Conservation (phyloP, 306 rosid species). For the Acacia confusa region DNA sequence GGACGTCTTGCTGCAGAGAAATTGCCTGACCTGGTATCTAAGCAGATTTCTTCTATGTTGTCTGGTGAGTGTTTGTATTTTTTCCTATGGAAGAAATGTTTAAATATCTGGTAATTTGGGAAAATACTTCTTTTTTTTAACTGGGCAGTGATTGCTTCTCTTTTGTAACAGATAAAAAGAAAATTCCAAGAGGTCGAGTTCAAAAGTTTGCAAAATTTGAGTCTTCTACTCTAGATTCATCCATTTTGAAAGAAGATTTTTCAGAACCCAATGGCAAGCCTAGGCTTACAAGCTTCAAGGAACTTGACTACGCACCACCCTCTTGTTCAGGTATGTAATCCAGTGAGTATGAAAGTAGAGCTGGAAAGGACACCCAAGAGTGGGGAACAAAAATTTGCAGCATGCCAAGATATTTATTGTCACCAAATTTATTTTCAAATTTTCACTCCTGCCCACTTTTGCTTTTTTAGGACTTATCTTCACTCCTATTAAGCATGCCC, state of each 20-base stretch:
- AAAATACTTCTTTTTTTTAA: too few species aligned
- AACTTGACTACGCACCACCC: background rate
- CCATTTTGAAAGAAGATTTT: background rate
- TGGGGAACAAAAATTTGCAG: background rate
- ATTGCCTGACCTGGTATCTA: slow-evolving; percentile 7
- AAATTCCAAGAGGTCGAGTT: background rate
- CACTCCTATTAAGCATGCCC: background rate
- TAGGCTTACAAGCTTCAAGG: background rate
- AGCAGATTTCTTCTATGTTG: slow-evolving; percentile 43
- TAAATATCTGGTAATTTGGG: background rate
- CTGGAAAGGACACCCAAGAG: background rate
- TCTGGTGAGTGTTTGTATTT: slow-evolving; percentile 52
- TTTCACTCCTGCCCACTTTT: slow-evolving; percentile 18
- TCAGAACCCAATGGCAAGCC: background rate
- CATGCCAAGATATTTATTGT: background rate
- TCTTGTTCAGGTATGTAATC: slow-evolving; percentile 38
- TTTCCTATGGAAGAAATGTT: slow-evolving; percentile 32
- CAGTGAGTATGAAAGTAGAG: background rate
- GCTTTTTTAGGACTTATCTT: background rate
- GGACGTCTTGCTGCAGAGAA: slow-evolving; percentile 53
- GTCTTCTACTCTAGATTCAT: background rate
- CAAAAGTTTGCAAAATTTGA: background rate
- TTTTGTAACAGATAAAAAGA: background rate
- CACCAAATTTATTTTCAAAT: slow-evolving; percentile 14
- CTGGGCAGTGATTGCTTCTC: background rate